Evolutionary conservation across 257 asterid genomes (phyloP).

Genomic region (Lavandula angustifolia): DNA sequence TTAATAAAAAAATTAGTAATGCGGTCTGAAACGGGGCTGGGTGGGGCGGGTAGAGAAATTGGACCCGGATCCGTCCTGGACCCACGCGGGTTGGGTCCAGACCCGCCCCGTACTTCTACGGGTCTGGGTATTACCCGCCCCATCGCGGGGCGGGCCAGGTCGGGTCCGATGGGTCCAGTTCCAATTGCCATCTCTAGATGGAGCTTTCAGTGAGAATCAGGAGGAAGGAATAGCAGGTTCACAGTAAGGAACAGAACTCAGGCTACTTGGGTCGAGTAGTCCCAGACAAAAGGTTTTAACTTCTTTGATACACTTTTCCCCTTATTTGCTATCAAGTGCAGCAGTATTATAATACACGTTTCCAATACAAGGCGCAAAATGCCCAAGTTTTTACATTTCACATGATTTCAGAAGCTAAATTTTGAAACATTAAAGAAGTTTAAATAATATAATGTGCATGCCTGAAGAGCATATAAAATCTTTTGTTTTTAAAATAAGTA

Average conservation of each 20-base stretch:
- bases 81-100: no score
- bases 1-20: no score
- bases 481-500: conserved; percentile 2
- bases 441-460: no score
- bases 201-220: not conserved
- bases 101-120: no score
- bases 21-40: no score
- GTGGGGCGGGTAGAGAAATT: no score
- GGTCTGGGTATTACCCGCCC: no score
- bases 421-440: no score
- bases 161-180: no score
- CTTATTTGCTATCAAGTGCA: not conserved
- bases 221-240: not conserved
- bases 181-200: no score
- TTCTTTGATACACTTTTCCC: not conserved
- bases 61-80: no score
- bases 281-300: not conserved
- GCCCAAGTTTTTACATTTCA: not conserved
- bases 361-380: not conserved
- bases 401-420: not conserved
- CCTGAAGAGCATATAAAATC: not conserved
- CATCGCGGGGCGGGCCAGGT: no score
- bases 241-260: not conserved
- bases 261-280: not conserved
- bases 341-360: not conserved